These are phyloP conservation scores for Tagetes patula DNA, from an alignment of 129 eudicot genomes.

Conservation along the genomic window DNA sequence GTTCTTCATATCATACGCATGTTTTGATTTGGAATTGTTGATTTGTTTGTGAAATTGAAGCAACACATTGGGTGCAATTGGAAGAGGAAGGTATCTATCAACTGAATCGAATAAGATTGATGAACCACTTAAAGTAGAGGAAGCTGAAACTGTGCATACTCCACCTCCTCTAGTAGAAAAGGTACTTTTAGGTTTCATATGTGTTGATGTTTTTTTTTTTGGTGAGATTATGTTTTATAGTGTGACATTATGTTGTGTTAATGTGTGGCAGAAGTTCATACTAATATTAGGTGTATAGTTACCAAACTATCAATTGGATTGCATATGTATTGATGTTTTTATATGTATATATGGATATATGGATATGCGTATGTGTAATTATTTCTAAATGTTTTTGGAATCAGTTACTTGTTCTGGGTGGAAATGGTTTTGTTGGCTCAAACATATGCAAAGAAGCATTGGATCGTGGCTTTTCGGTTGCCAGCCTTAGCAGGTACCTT, in stretches of 20 bases:
- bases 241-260: neutral
- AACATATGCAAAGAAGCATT: slow-evolving; percentile 89
- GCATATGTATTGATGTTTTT: neutral
- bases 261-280: neutral
- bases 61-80: slow-evolving; percentile 43
- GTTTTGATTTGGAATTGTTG: slow-evolving; percentile 1
- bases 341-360: slow-evolving; percentile 7
- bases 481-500: slow-evolving; percentile 90
- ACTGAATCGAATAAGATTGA: slow-evolving; percentile 54
- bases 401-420: slow-evolving; percentile 92
- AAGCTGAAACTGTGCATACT: slow-evolving; percentile 69
- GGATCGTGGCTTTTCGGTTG: slow-evolving; percentile 72
- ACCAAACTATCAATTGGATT: neutral
- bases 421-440: slow-evolving; percentile 97
- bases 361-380: neutral
- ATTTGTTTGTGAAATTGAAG: slow-evolving; percentile 24
- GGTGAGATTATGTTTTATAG: neutral
- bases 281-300: neutral
- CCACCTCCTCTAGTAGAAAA: slow-evolving; percentile 88
- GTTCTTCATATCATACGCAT: neutral
- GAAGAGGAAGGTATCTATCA: slow-evolving; percentile 61
- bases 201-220: neutral
- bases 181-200: slow-evolving; percentile 35
- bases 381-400: slow-evolving; percentile 19
- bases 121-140: slow-evolving; percentile 63